Percentiles rank a stretch among this genome's conserved stretches.
Conservation (phyloP, 148 eudicot species). For the Diospyros lotus region DNA sequence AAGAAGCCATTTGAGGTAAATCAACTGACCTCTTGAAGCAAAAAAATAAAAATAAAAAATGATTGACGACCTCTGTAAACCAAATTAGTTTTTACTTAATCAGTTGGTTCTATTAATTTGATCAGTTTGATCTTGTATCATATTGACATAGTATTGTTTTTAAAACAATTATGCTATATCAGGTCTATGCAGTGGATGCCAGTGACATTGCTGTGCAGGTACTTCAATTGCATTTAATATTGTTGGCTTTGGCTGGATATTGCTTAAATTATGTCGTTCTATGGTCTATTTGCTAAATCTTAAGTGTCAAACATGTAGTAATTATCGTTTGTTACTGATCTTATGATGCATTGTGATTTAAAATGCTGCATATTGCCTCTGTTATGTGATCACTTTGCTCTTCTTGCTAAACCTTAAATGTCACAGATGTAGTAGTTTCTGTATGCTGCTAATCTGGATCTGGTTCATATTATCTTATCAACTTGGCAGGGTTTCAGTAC, state of each 20-base stretch:
- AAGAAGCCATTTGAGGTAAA: too few species aligned
- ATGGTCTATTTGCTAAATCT: background rate
- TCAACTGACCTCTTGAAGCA: too few species aligned
- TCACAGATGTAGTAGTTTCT: too few species aligned
- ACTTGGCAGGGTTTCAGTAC: background rate
- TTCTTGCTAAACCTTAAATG: too few species aligned
- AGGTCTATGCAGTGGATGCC: slow-evolving; percentile 99
- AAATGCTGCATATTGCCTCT: too few species aligned
- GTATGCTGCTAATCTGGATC: slow-evolving; percentile 13
- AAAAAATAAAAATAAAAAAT: too few species aligned
- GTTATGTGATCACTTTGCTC: too few species aligned
- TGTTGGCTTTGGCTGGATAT: background rate
- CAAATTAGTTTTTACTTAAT: too few species aligned
- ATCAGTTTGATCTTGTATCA: too few species aligned
- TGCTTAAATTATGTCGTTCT: background rate
- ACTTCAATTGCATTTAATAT: slow-evolving; percentile 9
- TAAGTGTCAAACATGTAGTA: background rate
- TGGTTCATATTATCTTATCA: background rate
- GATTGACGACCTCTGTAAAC: too few species aligned
- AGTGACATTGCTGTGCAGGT: slow-evolving; percentile 98
- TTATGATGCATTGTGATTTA: too few species aligned
- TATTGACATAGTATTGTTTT: background rate
- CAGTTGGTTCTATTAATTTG: too few species aligned
- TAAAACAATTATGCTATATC: slow-evolving; percentile 17
- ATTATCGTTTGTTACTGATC: background rate